Evolutionary conservation across 305 asterid species (phyloP).

Genomic region (Fraxinus angustifolia): DNA sequence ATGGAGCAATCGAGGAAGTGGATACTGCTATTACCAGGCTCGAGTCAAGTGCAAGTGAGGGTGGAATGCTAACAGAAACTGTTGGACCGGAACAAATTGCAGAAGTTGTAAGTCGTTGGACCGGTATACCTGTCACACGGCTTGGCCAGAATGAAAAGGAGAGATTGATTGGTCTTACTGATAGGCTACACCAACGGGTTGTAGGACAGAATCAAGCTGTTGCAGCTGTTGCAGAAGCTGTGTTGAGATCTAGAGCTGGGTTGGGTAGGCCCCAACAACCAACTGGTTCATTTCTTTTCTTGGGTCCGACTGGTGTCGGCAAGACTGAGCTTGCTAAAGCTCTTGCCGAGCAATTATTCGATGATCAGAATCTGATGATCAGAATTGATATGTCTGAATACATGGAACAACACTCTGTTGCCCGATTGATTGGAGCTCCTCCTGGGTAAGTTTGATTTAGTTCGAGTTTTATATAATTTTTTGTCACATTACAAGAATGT

Average conservation of each 20-base stretch:
- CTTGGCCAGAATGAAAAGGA: conserved; percentile 85
- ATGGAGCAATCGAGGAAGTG: conserved; percentile 80
- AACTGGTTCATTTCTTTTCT: conserved; percentile 81
- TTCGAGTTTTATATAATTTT: too few species aligned
- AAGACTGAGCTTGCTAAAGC: conserved; percentile 95
- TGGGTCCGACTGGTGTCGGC: conserved; percentile 95
- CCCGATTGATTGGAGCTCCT: conserved; percentile 86
- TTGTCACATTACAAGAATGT: too few species aligned
- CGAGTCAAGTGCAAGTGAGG: conserved; percentile 42
- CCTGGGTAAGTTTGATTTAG: conserved; percentile 59
- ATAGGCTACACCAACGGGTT: conserved; percentile 72
- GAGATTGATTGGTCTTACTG: conserved; percentile 65
- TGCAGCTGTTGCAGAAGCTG: conserved; percentile 79
- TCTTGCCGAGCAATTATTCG: conserved; percentile 80
- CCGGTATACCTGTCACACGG: conserved; percentile 80
- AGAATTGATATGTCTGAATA: conserved; percentile 91
- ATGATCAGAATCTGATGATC: conserved; percentile 65
- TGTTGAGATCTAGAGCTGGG: conserved; percentile 79
- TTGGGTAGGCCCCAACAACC: conserved; percentile 86
- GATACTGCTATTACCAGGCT: conserved; percentile 65
- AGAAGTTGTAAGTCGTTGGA: conserved; percentile 90
- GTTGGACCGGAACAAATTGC: conserved; percentile 93
- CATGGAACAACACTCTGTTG: conserved; percentile 89
- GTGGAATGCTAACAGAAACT: conserved; percentile 64
- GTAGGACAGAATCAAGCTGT: conserved; percentile 83